A percentile compares a stretch with the other conserved stretches of the same genome.
Evolutionary conservation across 768 basidiomycete genomes (phyloP).

Genomic region (Gelatoporia subvermispora): DNA sequence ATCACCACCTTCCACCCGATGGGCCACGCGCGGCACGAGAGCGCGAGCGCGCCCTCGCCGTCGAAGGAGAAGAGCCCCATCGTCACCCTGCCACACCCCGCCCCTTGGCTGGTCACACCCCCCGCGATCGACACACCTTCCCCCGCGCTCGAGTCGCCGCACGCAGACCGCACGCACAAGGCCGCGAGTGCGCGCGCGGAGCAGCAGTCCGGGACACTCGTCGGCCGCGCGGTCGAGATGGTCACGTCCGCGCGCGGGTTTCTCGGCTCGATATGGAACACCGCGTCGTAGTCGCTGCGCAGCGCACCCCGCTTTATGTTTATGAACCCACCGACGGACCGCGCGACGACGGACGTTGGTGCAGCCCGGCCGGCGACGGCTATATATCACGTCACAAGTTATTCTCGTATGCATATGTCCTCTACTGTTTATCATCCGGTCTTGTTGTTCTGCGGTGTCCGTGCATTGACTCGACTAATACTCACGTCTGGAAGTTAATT

Average conservation of each 20-base stretch:
- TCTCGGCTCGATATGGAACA: constrained; percentile 57
- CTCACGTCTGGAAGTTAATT: background rate
- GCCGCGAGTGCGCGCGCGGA: constrained; percentile 1
- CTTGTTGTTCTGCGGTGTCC: background rate
- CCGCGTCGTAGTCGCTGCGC: constrained; percentile 2
- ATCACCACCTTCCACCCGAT: constrained; percentile 23
- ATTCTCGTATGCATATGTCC: constrained; percentile 7
- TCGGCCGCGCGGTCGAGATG: constrained; percentile 68
- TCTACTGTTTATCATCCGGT: background rate
- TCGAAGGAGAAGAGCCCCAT: background rate
- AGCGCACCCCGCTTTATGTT: background rate
- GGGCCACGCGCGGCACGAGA: background rate
- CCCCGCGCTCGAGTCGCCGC: background rate
- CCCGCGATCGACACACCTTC: too few species aligned
- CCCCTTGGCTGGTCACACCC: too few species aligned
- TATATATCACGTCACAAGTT: background rate
- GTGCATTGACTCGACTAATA: background rate
- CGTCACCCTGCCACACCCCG: background rate
- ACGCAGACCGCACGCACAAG: background rate
- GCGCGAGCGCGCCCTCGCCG: background rate
- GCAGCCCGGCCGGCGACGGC: background rate
- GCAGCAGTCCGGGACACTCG: constrained; percentile 34
- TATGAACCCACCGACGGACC: background rate
- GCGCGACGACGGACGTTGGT: background rate
- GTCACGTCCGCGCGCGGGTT: constrained; percentile 77